Evolutionary conservation across 2,329 filamentous ascomycete species (phyloP).

Genomic region (Zymoseptoria tritici): DNA sequence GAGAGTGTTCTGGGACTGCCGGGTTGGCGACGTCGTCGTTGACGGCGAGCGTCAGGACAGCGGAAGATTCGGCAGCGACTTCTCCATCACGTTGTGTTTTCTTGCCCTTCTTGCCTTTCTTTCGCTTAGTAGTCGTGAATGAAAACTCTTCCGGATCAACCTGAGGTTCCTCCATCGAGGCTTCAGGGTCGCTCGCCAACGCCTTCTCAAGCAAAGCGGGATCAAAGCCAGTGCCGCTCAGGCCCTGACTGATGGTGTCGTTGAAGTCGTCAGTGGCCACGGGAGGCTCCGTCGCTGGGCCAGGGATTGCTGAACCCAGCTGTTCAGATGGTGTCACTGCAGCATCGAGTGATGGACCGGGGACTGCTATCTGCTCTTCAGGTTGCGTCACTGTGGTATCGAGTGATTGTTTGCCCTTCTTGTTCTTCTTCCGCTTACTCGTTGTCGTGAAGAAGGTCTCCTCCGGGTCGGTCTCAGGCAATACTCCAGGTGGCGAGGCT

Average conservation of each 20-base stretch:
- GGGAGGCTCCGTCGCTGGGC: neutral
- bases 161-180: conserved; percentile 11
- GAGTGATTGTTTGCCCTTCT: conserved; percentile 24
- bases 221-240: conserved; percentile 30
- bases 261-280: conserved; percentile 25
- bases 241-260: conserved; percentile 30
- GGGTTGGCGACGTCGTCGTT: neutral
- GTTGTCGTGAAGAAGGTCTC: conserved; percentile 20
- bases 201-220: conserved; percentile 31
- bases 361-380: neutral
- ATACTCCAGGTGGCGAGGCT: conserved; percentile 26
- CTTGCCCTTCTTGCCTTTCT: conserved; percentile 42
- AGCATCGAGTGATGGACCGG: neutral
- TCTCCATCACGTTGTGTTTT: conserved; percentile 21
- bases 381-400: neutral
- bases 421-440: conserved; percentile 30
- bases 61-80: conserved; percentile 11
- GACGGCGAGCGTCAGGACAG: neutral
- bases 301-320: neutral
- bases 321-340: neutral
- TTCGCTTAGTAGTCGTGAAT: conserved; percentile 34
- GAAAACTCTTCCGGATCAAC: conserved; percentile 26
- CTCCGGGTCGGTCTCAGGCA: conserved; percentile 30
- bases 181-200: conserved; percentile 26
- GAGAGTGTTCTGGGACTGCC: neutral